Evolutionary conservation across 768 basidiomycete genomes (phyloP).

Genomic region (Floccularia luteovirens): DNA sequence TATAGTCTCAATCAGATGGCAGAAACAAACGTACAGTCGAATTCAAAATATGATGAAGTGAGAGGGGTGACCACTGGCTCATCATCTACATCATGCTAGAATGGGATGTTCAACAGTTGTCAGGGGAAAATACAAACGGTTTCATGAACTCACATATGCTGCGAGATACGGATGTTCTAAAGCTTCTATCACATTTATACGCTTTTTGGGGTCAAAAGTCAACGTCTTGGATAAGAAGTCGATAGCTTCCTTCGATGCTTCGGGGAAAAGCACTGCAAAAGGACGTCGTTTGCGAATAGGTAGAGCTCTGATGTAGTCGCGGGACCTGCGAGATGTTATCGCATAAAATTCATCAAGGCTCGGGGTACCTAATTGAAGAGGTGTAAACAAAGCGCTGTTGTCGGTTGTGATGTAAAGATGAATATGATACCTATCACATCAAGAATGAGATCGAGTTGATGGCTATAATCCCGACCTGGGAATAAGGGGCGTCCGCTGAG

Average conservation of each 20-base stretch:
- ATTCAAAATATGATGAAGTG: constrained; percentile 83
- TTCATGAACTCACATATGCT: constrained; percentile 57
- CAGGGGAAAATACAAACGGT: too few species aligned
- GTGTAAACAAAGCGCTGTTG: constrained; percentile 6
- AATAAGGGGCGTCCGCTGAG: constrained; percentile 77
- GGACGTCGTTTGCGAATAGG: constrained; percentile 73
- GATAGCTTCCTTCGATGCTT: constrained; percentile 64
- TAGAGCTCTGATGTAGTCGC: constrained; percentile 82
- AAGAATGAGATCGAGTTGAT: constrained; percentile 83
- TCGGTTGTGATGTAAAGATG: background rate
- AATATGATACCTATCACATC: constrained; percentile 75
- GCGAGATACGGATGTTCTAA: constrained; percentile 77
- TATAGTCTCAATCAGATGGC: background rate
- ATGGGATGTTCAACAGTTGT: too few species aligned
- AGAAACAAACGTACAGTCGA: constrained; percentile 53
- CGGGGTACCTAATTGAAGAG: constrained; percentile 51
- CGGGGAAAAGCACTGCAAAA: constrained; percentile 70
- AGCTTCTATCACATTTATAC: constrained; percentile 77
- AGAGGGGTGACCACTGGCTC: constrained; percentile 80
- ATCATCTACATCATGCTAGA: constrained; percentile 80
- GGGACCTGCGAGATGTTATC: constrained; percentile 77
- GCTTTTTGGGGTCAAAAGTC: constrained; percentile 86
- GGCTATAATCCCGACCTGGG: constrained; percentile 82
- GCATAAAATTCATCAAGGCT: constrained; percentile 88
- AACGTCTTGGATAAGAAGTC: constrained; percentile 70